A percentile compares a stretch with the other conserved stretches of the same genome.
These are phyloP conservation scores for Termitomyces sp. DNA, from an alignment of 768 basidiomycete genomes.

Conservation along the genomic window DNA sequence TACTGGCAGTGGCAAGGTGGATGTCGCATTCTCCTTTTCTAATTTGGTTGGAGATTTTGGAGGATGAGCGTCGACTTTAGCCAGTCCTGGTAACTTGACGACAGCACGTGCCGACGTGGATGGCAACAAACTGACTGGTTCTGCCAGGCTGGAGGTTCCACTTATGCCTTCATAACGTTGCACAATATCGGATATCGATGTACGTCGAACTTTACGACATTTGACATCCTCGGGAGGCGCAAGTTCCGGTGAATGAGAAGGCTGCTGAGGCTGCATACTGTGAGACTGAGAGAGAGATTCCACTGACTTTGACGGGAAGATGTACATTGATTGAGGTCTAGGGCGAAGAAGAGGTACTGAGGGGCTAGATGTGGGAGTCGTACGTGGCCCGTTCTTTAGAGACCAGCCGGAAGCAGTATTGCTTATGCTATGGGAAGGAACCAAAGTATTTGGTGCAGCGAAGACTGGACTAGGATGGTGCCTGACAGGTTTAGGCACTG, in stretches of 20 bases:
- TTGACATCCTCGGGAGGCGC: constrained; percentile 41
- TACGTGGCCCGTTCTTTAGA: background rate
- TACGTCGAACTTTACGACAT: constrained; percentile 45
- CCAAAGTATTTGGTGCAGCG: constrained; percentile 6
- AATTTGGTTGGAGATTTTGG: background rate
- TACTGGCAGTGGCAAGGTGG: constrained; percentile 1
- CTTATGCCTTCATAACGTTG: constrained; percentile 73
- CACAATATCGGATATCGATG: constrained; percentile 85
- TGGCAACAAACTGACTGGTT: constrained; percentile 21
- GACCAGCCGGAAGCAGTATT: background rate
- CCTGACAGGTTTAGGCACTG: constrained; percentile 1
- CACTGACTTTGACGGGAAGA: constrained; percentile 53
- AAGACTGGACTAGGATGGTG: background rate
- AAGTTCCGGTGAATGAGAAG: constrained; percentile 26
- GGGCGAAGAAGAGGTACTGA: constrained; percentile 36
- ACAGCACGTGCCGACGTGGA: constrained; percentile 21
- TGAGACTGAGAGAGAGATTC: constrained; percentile 24
- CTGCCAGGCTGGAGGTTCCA: constrained; percentile 24
- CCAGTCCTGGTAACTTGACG: constrained; percentile 5
- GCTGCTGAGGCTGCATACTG: constrained; percentile 18
- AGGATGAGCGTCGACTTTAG: constrained; percentile 10
- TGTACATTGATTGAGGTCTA: constrained; percentile 80
- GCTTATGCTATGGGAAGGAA: constrained; percentile 1
- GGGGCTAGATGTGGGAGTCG: constrained; percentile 6
- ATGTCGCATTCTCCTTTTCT: constrained; percentile 5